Base-by-base conservation (phyloP, 306 rosid species). In the Clitoria ternatea region DNA sequence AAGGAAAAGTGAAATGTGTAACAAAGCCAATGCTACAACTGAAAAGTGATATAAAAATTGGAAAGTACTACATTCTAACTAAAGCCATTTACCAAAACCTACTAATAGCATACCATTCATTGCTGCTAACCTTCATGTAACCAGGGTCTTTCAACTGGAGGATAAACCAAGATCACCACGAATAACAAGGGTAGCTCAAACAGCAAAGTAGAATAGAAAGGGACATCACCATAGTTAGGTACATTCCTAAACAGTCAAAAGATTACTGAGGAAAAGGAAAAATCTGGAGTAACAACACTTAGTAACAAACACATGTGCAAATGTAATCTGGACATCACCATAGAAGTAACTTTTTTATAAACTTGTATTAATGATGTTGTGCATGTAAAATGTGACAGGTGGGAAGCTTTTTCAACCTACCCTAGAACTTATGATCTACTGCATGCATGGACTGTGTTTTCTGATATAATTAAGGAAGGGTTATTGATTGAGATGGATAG, bases 371-470 rank as follows among this genome's bases (percentile, higher is more conserved):
- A 64, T 45, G 40, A 43, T 64, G 40, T 9, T 64, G 40, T n/a
- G 15, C 26, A 7, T 23, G 24, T 24, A 9, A 63, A n/a, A 63
- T 55, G 50, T 35, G 65, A 70, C 85, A 86, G 84, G 90, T 90
- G 92, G 20, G 97, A 90, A 75, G 81, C 92, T 47, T 88, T 84
- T 66, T 90, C 95, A 36, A 90, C 90, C 19, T 86, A 90, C 72
- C 97, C 97, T 53, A 88, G 97, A 45, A 86, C 97, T 1, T 90
- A 81, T 32, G 95, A 90, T 79, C 68, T 86, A 36, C 95, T 86
- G 42, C 97, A 90, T 56, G 92, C 92, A 26, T 88, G 87, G 92
- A 84, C 81, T 20, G 60, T 84, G 33, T 86, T 90, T 80, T 90
- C 95, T 14, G 86, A 88, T 68, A 75, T 88, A 17, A 80, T 81